Conservation (phyloP, 148 eudicot genomes). For the Arctostaphylos glauca region DNA sequence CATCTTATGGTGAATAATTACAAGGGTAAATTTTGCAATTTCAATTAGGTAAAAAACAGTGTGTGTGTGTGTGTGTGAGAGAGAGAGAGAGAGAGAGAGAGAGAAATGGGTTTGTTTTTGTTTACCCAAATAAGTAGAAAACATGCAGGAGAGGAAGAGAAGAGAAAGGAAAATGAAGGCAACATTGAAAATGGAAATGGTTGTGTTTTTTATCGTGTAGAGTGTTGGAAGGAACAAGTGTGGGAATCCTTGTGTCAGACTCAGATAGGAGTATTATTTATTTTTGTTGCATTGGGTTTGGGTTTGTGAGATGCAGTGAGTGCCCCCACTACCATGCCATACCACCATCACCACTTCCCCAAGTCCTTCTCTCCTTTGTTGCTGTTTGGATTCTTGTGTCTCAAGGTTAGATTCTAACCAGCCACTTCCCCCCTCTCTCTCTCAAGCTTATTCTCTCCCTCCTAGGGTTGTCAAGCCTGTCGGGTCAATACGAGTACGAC, state of each 20-base stretch:
- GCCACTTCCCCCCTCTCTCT: not conserved
- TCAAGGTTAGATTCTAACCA: slow-evolving; percentile 17
- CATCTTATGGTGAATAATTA: no score
- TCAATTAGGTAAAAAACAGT: not conserved
- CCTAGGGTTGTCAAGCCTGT: no score
- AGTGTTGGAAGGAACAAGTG: slow-evolving; percentile 31
- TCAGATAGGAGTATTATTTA: slow-evolving; percentile 7
- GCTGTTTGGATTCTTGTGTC: not conserved
- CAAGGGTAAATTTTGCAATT: no score
- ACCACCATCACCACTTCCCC: not conserved
- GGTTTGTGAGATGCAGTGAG: not conserved
- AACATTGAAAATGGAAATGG: slow-evolving; percentile 17
- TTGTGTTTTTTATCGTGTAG: slow-evolving; percentile 27
- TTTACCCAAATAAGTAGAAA: slow-evolving; percentile 20
- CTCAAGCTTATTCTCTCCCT: not conserved
- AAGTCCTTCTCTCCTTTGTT: not conserved
- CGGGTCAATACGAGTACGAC: no score
- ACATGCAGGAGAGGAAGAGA: slow-evolving; percentile 8
- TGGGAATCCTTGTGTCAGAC: slow-evolving; percentile 33
- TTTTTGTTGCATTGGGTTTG: not conserved
- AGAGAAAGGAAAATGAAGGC: not conserved
- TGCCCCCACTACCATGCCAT: not conserved
- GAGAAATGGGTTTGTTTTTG: not conserved
- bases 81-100: not conserved
- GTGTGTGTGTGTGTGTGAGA: not conserved